phyloP scores from a whole-genome alignment of 2,329 filamentous ascomycete species.

The Ramularia collo-cygni region DNA sequence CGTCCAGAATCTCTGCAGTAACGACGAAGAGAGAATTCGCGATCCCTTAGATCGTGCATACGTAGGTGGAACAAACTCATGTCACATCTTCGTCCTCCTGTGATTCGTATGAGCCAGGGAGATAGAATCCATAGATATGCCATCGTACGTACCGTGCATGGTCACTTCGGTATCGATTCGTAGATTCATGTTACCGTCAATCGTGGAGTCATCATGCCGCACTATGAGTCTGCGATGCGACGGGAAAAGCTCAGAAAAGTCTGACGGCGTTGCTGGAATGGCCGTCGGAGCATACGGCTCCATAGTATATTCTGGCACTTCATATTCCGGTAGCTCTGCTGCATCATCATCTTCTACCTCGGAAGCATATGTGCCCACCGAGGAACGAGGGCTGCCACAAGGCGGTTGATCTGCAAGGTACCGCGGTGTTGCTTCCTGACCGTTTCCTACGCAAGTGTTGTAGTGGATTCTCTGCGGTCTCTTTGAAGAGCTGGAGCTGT shows the following conservation, averaged over 20 bases:
- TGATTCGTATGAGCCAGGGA: background rate
- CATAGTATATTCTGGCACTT: constrained; percentile 54
- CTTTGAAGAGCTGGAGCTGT: constrained; percentile 17
- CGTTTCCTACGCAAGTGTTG: constrained; percentile 18
- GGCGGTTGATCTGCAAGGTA: constrained; percentile 20
- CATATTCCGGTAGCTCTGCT: constrained; percentile 38
- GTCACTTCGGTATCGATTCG: constrained; percentile 72
- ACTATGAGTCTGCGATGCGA: constrained; percentile 74
- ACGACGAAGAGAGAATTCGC: constrained; percentile 83
- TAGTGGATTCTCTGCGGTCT: constrained; percentile 23
- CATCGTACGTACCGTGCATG: constrained; percentile 34
- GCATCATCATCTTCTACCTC: constrained; percentile 53
- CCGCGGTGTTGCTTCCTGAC: constrained; percentile 15
- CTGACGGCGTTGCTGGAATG: constrained; percentile 67
- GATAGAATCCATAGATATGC: background rate
- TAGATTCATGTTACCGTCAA: constrained; percentile 95
- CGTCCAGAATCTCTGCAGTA: constrained; percentile 91
- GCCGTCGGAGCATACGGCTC: constrained; percentile 48
- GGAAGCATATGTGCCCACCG: constrained; percentile 74
- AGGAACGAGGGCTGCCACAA: constrained; percentile 46
- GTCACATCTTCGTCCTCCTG: constrained; percentile 45
- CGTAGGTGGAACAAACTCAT: constrained; percentile 85
- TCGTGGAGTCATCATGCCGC: constrained; percentile 80
- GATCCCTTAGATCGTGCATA: constrained; percentile 81
- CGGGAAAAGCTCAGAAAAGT: constrained; percentile 81